A percentile compares a stretch with the other conserved stretches of the same genome.
Conservation (phyloP, 2,329 filamentous ascomycete genomes). For the Macroventuria anomochaeta region DNA sequence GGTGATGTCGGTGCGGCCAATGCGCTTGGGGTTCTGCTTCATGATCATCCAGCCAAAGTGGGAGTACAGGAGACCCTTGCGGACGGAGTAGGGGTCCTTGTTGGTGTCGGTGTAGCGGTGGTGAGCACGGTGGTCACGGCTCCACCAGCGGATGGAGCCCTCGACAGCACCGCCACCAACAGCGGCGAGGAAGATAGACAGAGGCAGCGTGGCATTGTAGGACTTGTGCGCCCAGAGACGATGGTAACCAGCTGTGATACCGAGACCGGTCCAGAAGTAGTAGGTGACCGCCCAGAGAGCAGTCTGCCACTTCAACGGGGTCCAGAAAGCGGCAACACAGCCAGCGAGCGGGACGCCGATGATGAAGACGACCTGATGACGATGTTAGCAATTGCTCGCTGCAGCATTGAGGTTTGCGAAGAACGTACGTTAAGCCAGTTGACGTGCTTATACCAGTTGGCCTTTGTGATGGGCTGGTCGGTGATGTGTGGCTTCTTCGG, state of each 20-base stretch:
- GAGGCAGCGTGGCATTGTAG: conserved; percentile 53
- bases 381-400: conserved; percentile 20
- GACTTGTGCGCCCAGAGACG: conserved; percentile 72
- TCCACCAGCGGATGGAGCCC: conserved; percentile 60
- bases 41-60: conserved; percentile 62
- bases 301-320: conserved; percentile 75
- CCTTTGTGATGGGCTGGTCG: conserved; percentile 77
- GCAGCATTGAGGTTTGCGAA: no score
- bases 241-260: conserved; percentile 66
- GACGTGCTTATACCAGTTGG: conserved; percentile 91
- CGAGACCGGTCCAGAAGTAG: conserved; percentile 84
- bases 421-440: conserved; percentile 84
- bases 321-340: conserved; percentile 78
- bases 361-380: conserved; percentile 77
- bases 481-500: conserved; percentile 84
- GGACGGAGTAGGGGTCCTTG: conserved; percentile 61
- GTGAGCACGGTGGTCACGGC: conserved; percentile 58
- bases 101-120: conserved; percentile 61
- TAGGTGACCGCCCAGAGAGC: conserved; percentile 76
- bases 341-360: conserved; percentile 78
- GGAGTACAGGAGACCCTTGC: conserved; percentile 60
- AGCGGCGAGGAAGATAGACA: conserved; percentile 57
- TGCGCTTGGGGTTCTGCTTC: conserved; percentile 62
- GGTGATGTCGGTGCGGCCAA: conserved; percentile 59
- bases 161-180: conserved; percentile 58